Evolutionary conservation across 73 alveolate genomes (phyloP).

Genomic region (Blepharisma stoltei): DNA sequence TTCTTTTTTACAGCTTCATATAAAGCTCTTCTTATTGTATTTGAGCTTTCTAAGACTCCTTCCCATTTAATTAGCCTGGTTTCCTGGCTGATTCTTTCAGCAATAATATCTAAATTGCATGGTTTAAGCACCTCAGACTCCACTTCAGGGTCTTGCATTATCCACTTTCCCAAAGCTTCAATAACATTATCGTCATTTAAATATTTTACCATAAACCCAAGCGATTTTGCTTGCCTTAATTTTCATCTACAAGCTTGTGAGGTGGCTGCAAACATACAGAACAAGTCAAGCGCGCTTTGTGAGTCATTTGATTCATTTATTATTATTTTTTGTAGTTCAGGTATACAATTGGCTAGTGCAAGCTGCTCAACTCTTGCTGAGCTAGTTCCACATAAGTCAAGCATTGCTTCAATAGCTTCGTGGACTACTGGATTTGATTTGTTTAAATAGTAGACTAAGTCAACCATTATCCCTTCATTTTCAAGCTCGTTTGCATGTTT

Average conservation of each 20-base stretch:
- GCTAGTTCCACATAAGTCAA: constrained; percentile 1
- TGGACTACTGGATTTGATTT: background rate
- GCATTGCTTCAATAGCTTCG: background rate
- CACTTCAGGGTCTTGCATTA: background rate
- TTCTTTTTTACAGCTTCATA: constrained; percentile 16
- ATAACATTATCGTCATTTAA: background rate
- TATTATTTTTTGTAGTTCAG: background rate
- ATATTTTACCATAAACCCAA: background rate
- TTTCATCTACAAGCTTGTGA: background rate
- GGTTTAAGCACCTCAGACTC: background rate
- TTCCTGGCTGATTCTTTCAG: background rate
- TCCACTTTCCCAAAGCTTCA: constrained; percentile 23
- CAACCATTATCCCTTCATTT: background rate
- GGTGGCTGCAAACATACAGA: background rate
- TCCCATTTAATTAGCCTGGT: constrained; percentile 26
- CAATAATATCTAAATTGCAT: constrained; percentile 16
- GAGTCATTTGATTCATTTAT: background rate
- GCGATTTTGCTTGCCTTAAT: background rate
- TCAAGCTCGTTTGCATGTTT: background rate
- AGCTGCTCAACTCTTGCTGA: constrained; percentile 21
- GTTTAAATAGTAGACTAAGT: background rate
- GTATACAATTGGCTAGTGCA: background rate
- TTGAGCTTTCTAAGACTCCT: constrained; percentile 22
- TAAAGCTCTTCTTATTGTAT: background rate
- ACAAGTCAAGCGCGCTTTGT: background rate